Evolutionary conservation across 1,284 basidiomycete species (phyloP), one percentile per base, ranked within the genome.

Genomic region (Tylopilus orsonianus): DNA sequence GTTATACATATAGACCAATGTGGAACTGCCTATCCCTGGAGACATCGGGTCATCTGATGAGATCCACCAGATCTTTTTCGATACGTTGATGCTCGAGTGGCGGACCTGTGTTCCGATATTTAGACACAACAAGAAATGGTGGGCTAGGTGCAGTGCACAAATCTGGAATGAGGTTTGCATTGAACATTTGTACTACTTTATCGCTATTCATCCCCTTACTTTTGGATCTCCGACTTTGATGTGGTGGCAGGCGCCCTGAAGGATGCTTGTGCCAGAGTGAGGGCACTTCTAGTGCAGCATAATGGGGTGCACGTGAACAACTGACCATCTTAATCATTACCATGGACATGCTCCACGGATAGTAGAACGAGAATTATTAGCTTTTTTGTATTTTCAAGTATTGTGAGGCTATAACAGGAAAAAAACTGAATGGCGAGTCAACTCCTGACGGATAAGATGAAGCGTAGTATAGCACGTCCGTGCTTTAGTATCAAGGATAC

Each of bases 141-240:
- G 86, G 84, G 74, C 75, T 4, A 73, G 89, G 33, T 81, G 80
- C 60, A 85, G 83, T 50, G 79, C 75, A 8, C 89, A 91, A 62
- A 77, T 91, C 1, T 92, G 78, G 76, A 83, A 79, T 45, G 87
- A 90, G 70, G 85, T 87, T 53, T 22, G 77, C 71, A 18, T 16
- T 26, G 3, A 20, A 2, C 2, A 35, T 10, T n/a, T 16, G 23
- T 7, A 5, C 2, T 10, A 4, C 18, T 13, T 29, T 27, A 20
- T 13, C 3, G 7, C 3, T 5, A 4, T 20, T 50, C 4, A 50
- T n/a, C n/a, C 20, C 20, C 24, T 23, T 4, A 32, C n/a, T 38
- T n/a, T 6, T 33, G 69, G 64, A 55, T 67, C 46, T 69, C 66
- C 14, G 64, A 65, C 48, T 65, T 65, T 44, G 64, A 66, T 22